These are phyloP conservation scores for Thalassiosira pacifica DNA, from an alignment of 352 stramenopile species.

Conservation along the genomic window DNA sequence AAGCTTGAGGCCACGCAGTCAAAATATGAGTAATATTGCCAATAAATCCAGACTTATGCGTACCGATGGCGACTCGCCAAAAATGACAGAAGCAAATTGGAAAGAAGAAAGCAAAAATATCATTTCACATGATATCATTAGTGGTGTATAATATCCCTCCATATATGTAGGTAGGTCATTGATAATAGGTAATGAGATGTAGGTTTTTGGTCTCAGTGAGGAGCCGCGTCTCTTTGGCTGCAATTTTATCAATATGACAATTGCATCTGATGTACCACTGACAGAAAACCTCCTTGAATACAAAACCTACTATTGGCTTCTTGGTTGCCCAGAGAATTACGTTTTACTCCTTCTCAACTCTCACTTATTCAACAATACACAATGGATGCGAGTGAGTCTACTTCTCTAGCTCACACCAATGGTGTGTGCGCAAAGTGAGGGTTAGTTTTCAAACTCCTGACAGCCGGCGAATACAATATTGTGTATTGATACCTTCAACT, in stretches of 20 bases:
- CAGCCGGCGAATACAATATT: not conserved
- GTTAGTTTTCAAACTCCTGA: not conserved
- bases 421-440: not conserved
- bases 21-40: too few relatives aligned
- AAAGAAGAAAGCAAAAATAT: too few relatives aligned
- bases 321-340: not conserved
- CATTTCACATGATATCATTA: too few relatives aligned
- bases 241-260: not conserved
- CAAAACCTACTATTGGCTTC: too few relatives aligned
- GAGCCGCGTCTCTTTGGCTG: not conserved
- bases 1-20: too few relatives aligned
- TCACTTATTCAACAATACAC: slow-evolving; percentile 1
- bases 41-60: too few relatives aligned
- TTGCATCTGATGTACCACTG: not conserved
- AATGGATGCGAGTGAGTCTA: not conserved
- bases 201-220: too few relatives aligned
- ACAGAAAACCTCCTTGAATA: slow-evolving; percentile 5
- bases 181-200: too few relatives aligned
- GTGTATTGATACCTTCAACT: not conserved
- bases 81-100: too few relatives aligned
- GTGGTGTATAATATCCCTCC: too few relatives aligned
- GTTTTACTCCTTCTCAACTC: not conserved
- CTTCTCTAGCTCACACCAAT: not conserved
- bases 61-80: too few relatives aligned
- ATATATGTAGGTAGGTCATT: too few relatives aligned